phyloP scores from a whole-genome alignment of 495 filamentous ascomycete species.

The Hypoxylon intermedium region DNA sequence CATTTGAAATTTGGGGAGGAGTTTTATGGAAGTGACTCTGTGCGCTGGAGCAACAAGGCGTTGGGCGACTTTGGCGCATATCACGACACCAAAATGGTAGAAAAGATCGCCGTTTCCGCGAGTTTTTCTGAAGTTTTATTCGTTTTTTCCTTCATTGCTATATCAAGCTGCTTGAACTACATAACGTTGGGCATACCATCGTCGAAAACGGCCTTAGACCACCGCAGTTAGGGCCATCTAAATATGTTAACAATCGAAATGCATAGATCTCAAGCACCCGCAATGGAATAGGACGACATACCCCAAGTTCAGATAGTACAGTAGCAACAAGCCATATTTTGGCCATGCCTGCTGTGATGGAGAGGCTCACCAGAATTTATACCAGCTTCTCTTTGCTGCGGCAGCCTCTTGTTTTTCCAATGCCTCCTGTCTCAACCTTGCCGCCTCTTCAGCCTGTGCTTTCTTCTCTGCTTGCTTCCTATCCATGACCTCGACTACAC shows the following conservation, averaged over 20 bases:
- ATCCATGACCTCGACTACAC: constrained; percentile 81
- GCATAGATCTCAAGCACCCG: constrained; percentile 1
- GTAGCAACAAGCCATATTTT: not conserved
- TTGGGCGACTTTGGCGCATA: constrained; percentile 17
- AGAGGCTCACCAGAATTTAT: constrained; percentile 58
- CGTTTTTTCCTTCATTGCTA: constrained; percentile 5
- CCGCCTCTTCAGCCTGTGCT: constrained; percentile 55
- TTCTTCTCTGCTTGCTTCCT: constrained; percentile 71
- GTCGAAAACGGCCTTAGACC: not conserved
- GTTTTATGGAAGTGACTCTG: constrained; percentile 24
- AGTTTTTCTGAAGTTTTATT: constrained; percentile 10
- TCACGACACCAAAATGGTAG: constrained; percentile 10
- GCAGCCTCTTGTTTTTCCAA: constrained; percentile 54
- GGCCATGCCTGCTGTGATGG: not conserved
- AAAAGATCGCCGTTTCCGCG: constrained; percentile 4
- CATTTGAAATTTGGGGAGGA: constrained; percentile 25
- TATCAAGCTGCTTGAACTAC: not conserved
- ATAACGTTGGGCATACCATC: not conserved
- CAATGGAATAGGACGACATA: constrained; percentile 6
- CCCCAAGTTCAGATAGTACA: constrained; percentile 13
- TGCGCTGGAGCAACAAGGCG: constrained; percentile 11
- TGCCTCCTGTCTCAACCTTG: constrained; percentile 54
- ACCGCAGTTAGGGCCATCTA: not conserved
- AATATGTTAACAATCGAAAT: constrained; percentile 2
- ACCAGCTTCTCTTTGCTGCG: constrained; percentile 48